Evolutionary conservation across 2,329 filamentous ascomycete genomes (phyloP).

Genomic region (Fusarium stilboides): DNA sequence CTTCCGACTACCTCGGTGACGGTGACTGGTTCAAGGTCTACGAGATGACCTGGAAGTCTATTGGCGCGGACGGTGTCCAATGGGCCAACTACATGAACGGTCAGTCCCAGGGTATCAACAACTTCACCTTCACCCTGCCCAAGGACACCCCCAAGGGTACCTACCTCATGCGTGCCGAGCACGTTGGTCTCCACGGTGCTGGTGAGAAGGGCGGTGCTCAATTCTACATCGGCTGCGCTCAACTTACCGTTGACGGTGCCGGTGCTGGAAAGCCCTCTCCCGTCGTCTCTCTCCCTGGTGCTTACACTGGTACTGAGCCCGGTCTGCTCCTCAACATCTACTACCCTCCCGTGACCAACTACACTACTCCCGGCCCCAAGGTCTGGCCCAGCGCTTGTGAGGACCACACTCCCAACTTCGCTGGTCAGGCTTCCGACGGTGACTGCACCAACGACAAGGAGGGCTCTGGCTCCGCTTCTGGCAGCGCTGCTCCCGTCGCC

Average conservation of each 20-base stretch:
- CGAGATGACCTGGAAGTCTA: slow-evolving; percentile 51
- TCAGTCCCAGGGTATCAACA: slow-evolving; percentile 48
- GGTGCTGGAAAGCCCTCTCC: slow-evolving; percentile 50
- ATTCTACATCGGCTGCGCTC: slow-evolving; percentile 57
- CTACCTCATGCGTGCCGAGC: slow-evolving; percentile 57
- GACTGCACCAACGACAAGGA: slow-evolving; percentile 54
- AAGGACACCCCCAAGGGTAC: slow-evolving; percentile 51
- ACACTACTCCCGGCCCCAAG: slow-evolving; percentile 53
- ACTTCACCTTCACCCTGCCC: slow-evolving; percentile 56
- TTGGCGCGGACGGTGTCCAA: slow-evolving; percentile 51
- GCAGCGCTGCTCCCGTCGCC: slow-evolving; percentile 30
- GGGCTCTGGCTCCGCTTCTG: slow-evolving; percentile 41
- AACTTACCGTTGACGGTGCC: slow-evolving; percentile 53
- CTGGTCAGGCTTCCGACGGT: slow-evolving; percentile 53
- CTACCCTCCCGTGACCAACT: slow-evolving; percentile 54
- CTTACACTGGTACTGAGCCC: slow-evolving; percentile 53
- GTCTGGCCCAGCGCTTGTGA: slow-evolving; percentile 55
- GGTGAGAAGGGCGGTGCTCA: slow-evolving; percentile 53
- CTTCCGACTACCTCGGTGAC: slow-evolving; percentile 53
- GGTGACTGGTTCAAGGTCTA: slow-evolving; percentile 59
- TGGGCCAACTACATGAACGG: slow-evolving; percentile 54
- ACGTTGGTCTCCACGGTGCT: slow-evolving; percentile 55
- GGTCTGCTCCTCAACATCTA: slow-evolving; percentile 56
- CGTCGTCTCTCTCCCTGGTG: slow-evolving; percentile 54
- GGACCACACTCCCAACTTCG: slow-evolving; percentile 57